Conservation (phyloP, 192 early-diverging fungal species). For the Podochytrium sp. region DNA sequence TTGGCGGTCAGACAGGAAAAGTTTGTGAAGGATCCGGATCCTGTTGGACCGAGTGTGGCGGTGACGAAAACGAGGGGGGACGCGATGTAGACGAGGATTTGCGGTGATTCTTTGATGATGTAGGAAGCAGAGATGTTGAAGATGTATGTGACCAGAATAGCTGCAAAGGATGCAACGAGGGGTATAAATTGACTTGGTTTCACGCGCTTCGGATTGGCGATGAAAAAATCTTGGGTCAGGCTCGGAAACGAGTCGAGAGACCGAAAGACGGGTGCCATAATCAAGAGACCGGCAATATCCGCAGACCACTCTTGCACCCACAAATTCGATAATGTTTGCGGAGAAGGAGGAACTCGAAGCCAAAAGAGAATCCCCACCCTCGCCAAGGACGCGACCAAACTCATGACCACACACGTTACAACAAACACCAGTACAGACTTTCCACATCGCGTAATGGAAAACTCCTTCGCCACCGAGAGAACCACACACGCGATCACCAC, state of each 20-base stretch:
- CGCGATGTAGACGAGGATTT: not conserved
- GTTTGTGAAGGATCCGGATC: not conserved
- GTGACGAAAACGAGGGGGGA: not conserved
- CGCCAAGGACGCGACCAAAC: not conserved
- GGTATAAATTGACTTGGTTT: too few relatives aligned
- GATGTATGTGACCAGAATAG: not conserved
- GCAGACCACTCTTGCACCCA: not conserved
- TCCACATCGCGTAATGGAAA: not conserved
- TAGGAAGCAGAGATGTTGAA: not conserved
- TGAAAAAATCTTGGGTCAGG: not conserved
- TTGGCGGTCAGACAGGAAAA: not conserved
- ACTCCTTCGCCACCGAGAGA: not conserved
- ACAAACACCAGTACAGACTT: not conserved
- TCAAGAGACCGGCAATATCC: not conserved
- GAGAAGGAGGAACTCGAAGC: not conserved
- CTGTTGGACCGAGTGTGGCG: not conserved
- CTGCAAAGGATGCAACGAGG: not conserved
- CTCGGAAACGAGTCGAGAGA: not conserved
- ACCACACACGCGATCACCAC: not conserved
- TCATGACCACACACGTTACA: not conserved
- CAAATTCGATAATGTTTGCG: not conserved
- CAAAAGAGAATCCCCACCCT: not conserved
- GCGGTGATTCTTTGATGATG: not conserved
- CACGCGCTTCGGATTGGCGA: too few relatives aligned
- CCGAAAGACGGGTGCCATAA: not conserved